A percentile compares a stretch with the other conserved stretches of the same genome.
phyloP scores from a whole-genome alignment of 2,329 filamentous ascomycete species.

The Penicillium sp. region DNA sequence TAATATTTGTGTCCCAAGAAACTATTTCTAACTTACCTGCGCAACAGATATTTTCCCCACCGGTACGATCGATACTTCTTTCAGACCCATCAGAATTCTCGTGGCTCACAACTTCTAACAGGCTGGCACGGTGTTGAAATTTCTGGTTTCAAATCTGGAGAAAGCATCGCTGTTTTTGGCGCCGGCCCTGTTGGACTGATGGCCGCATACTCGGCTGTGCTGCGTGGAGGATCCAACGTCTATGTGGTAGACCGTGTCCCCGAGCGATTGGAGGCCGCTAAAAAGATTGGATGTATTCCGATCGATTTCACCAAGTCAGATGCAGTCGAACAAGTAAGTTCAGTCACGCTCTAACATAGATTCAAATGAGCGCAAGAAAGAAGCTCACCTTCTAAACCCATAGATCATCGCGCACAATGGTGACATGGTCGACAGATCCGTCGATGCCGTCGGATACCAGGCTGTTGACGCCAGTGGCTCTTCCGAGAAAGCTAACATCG shows the following conservation, averaged over 20 bases:
- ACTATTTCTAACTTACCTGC: neutral
- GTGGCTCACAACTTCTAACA: neutral
- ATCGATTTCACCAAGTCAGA: slow-evolving; percentile 63
- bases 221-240: slow-evolving; percentile 65
- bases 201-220: slow-evolving; percentile 65
- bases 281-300: slow-evolving; percentile 65
- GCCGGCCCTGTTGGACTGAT: slow-evolving; percentile 69
- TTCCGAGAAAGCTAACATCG: slow-evolving; percentile 65
- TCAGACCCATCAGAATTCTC: no score
- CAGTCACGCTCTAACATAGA: no score
- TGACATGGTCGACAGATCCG: slow-evolving; percentile 66
- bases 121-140: slow-evolving; percentile 42
- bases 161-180: slow-evolving; percentile 68
- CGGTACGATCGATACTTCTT: slow-evolving; percentile 9
- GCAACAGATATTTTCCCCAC: slow-evolving; percentile 26
- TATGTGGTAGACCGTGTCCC: slow-evolving; percentile 67
- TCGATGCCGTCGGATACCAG: slow-evolving; percentile 70
- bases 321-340: slow-evolving; percentile 55
- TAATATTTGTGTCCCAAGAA: neutral
- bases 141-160: slow-evolving; percentile 63
- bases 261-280: slow-evolving; percentile 61
- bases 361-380: no score
- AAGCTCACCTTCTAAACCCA: no score
- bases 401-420: slow-evolving; percentile 61
- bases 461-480: slow-evolving; percentile 60